phyloP scores from a whole-genome alignment of 2,329 filamentous ascomycete genomes.

The Colletotrichum sp. region DNA sequence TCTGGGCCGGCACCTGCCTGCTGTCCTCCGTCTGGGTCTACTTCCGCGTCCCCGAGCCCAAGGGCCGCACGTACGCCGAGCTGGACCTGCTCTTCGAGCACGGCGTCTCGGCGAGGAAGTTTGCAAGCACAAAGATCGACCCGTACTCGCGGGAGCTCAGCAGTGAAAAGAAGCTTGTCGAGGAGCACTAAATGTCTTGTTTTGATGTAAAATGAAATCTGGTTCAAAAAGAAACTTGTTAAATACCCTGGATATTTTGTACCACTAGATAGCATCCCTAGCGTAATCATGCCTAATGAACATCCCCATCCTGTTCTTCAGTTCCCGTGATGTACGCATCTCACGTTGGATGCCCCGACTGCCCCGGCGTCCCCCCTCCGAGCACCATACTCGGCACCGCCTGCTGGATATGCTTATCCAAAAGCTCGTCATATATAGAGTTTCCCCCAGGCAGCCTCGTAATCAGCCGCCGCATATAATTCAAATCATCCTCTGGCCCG shows the following conservation, averaged over 20 bases:
- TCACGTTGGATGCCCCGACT: not conserved
- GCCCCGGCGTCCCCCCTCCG: not conserved
- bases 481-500: conserved; percentile 40
- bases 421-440: conserved; percentile 40
- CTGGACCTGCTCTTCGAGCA: conserved; percentile 47
- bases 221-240: not conserved
- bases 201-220: not conserved
- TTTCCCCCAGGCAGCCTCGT: conserved; percentile 40
- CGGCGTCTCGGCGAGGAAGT: conserved; percentile 42
- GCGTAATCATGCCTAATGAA: conserved; percentile 11
- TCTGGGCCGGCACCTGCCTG: conserved; percentile 54
- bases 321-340: not conserved
- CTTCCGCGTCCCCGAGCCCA: conserved; percentile 59
- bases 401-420: conserved; percentile 45
- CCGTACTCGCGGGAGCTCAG: conserved; percentile 32
- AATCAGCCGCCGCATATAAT: conserved; percentile 42
- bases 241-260: not conserved
- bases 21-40: conserved; percentile 54
- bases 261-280: conserved; percentile 1
- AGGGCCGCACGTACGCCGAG: conserved; percentile 50
- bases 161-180: conserved; percentile 12
- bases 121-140: conserved; percentile 42
- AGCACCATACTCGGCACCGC: conserved; percentile 31
- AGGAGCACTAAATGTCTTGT: not conserved
- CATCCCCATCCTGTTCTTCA: not conserved